Conservation (phyloP, 768 basidiomycete species). For the Rhodotorula diobovata region DNA sequence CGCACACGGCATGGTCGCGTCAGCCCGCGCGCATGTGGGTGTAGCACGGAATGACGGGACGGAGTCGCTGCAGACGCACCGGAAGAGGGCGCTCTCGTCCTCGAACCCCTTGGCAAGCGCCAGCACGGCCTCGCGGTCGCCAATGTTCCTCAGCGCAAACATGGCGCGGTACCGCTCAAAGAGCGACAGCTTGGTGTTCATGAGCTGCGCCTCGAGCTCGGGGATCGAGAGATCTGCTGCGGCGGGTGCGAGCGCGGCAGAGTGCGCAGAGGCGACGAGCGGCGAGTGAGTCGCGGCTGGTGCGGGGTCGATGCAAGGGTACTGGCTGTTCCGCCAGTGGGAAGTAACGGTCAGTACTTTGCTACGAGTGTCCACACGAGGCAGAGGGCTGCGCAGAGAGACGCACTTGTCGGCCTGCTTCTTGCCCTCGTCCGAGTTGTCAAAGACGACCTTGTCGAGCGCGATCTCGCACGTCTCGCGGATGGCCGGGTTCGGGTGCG, state of each 20-base stretch:
- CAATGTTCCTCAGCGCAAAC: slow-evolving; percentile 89
- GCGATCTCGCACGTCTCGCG: slow-evolving; percentile 98
- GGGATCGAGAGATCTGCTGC: slow-evolving; percentile 48
- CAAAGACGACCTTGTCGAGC: slow-evolving; percentile 89
- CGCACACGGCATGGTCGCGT: too few relatives aligned
- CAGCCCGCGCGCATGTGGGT: too few relatives aligned
- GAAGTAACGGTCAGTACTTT: background rate
- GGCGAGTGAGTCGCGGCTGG: slow-evolving; percentile 54
- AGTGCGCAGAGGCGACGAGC: slow-evolving; percentile 49
- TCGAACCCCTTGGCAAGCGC: slow-evolving; percentile 85
- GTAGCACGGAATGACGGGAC: background rate
- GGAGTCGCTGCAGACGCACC: slow-evolving; percentile 54
- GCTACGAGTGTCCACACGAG: background rate
- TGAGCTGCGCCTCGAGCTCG: slow-evolving; percentile 59
- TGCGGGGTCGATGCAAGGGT: slow-evolving; percentile 83
- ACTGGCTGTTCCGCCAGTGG: slow-evolving; percentile 52
- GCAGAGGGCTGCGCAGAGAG: slow-evolving; percentile 22
- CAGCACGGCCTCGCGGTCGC: slow-evolving; percentile 70
- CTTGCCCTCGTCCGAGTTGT: slow-evolving; percentile 52
- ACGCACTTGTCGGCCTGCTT: slow-evolving; percentile 28
- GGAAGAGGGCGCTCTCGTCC: slow-evolving; percentile 87
- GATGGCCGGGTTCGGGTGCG: slow-evolving; percentile 62
- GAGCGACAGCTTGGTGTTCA: slow-evolving; percentile 64
- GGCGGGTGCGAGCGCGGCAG: slow-evolving; percentile 43
- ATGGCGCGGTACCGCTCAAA: slow-evolving; percentile 96